Evolutionary conservation across 371 early-diverging fungal genomes (phyloP), one percentile per base, ranked within the genome.

Genomic region (Haplosporangium sp.): DNA sequence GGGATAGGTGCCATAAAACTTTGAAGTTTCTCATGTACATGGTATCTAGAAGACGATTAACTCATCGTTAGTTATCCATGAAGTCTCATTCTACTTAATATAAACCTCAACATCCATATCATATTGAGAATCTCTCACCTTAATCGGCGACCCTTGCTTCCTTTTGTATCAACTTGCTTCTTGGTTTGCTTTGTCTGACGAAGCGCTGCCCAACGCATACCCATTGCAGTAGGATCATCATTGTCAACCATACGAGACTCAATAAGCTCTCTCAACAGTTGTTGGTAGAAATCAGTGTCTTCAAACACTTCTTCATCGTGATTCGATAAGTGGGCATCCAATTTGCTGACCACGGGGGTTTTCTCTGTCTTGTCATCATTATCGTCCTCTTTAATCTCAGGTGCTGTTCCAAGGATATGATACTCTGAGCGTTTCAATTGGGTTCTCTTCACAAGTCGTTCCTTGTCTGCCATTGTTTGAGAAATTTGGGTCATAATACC

Each of bases 1-100:
- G 96, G 95, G 65, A 94, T 87, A 42, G 98, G 96, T 6, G 94
- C 95, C 98, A 98, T 98, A 83, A 97, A 98, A 81, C 95, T 95
- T 77, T 93, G 93, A 20, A 98, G 83, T 74, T 97, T 98, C 72
- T 97, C 97, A 81, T 97, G 96, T 4, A 96, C 94, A 72, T 97
- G 93, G 81, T 94, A 97, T 82, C 92, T 89, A 83, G 60, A 11
- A 57, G 57, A 38, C 13, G 7, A 2, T 15, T 17, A 45, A 1
- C 2, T 19, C 11, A 44, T n/a, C 11, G 13, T 17, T 37, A 38
- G 7, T 40, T 27, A 45, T 45, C 45, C 45, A 45, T 45, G 50
- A 3, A 42, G 11, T 42, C 44, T n/a, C 50, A 45, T 10, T 15
- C 10, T 3, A 13, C 3, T 13, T 3, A 45, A 45, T 15, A 45